Percentiles rank a stretch among this genome's conserved stretches.
These are phyloP conservation scores for Aspergillus sp. DNA, from an alignment of 2,329 filamentous ascomycete genomes.

Conservation along the genomic window DNA sequence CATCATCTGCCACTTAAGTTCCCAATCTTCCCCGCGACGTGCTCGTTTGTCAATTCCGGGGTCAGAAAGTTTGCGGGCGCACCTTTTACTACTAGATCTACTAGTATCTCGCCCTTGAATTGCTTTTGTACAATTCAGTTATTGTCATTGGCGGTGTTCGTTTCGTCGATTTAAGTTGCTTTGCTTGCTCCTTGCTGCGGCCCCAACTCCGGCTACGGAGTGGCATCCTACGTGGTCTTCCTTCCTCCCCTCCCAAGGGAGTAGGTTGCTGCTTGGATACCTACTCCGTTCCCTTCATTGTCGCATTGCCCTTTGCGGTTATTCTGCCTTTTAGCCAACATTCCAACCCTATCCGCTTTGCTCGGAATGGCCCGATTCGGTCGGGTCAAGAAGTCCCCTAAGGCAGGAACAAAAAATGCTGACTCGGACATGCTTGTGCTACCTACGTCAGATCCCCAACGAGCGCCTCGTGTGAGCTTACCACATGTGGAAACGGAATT, in stretches of 20 bases:
- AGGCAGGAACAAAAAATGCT: slow-evolving; percentile 28
- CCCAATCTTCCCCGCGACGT: not conserved
- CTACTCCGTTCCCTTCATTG: slow-evolving; percentile 11
- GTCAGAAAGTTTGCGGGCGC: not conserved
- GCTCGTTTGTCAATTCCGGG: not conserved
- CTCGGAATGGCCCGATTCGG: slow-evolving; percentile 35
- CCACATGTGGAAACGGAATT: slow-evolving; percentile 45
- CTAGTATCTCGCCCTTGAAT: not conserved
- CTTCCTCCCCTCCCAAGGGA: not conserved
- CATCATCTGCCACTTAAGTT: not conserved
- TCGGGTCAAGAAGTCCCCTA: slow-evolving; percentile 31
- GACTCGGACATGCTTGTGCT: slow-evolving; percentile 27
- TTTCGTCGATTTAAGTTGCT: not conserved
- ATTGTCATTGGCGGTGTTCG: not conserved
- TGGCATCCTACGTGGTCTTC: not conserved
- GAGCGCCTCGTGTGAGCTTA: slow-evolving; percentile 41
- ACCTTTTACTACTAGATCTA: not conserved
- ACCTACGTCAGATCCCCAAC: slow-evolving; percentile 24
- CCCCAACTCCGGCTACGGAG: not conserved
- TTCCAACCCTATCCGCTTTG: slow-evolving; percentile 20
- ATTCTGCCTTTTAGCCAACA: slow-evolving; percentile 12
- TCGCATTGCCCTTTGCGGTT: slow-evolving; percentile 9
- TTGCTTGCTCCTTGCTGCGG: slow-evolving; percentile 6
- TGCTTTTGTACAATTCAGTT: not conserved
- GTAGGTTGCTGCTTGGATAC: not conserved